These are phyloP conservation scores for Dipteronia sinensis DNA, from an alignment of 345 rosid species.

Conservation along the genomic window DNA sequence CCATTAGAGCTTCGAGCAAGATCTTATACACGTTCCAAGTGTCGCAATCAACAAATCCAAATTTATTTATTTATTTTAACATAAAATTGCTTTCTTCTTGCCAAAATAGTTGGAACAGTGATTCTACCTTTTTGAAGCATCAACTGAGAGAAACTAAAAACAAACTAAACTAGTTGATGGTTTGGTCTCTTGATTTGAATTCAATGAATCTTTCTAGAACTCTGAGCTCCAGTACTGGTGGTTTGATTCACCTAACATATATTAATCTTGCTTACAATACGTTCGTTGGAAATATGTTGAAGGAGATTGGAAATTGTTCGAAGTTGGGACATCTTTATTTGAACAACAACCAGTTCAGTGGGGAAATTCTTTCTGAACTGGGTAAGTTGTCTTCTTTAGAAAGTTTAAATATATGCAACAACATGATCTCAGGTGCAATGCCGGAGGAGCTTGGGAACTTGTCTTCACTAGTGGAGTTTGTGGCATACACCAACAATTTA, in stretches of 20 bases:
- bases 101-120: too few species aligned
- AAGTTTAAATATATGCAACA: slow-evolving; percentile 69
- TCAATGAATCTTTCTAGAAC: slow-evolving; percentile 82
- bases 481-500: slow-evolving; percentile 78
- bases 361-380: slow-evolving; percentile 61
- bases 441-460: slow-evolving; percentile 72
- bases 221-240: slow-evolving; percentile 65
- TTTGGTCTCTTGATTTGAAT: slow-evolving; percentile 62
- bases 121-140: too few species aligned
- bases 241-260: slow-evolving; percentile 52
- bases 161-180: slow-evolving; percentile 24
- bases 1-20: too few species aligned
- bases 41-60: too few species aligned
- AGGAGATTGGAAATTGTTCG: slow-evolving; percentile 71
- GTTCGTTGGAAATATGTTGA: slow-evolving; percentile 57
- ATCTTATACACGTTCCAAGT: too few species aligned
- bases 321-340: slow-evolving; percentile 51
- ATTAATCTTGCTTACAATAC: slow-evolving; percentile 69
- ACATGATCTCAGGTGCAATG: slow-evolving; percentile 69
- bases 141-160: too few species aligned
- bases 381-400: slow-evolving; percentile 42
- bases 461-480: slow-evolving; percentile 62
- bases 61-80: too few species aligned
- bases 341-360: slow-evolving; percentile 67
- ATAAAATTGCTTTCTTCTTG: too few species aligned